phyloP scores from a whole-genome alignment of 192 early-diverging fungal species.

The Kappamyces sp. region DNA sequence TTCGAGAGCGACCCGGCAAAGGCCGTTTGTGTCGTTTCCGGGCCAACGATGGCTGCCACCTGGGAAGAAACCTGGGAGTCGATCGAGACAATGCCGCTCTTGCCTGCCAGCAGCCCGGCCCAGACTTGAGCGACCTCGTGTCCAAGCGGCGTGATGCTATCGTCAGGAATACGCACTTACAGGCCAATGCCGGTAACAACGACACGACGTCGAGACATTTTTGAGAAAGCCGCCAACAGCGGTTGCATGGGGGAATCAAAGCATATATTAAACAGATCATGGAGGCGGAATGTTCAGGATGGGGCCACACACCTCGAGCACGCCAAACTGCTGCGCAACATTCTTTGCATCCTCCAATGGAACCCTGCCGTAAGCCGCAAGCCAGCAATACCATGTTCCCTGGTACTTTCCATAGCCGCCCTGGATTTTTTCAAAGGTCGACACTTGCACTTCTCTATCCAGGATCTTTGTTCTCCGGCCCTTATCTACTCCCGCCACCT shows the following conservation, averaged over 20 bases:
- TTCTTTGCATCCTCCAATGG: slow-evolving; percentile 31
- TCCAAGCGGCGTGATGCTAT: slow-evolving; percentile 75
- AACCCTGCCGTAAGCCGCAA: slow-evolving; percentile 31
- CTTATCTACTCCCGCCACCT: slow-evolving; percentile 48
- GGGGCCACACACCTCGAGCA: slow-evolving; percentile 17
- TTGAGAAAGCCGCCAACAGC: not conserved
- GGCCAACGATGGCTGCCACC: slow-evolving; percentile 66
- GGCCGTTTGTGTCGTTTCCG: slow-evolving; percentile 11
- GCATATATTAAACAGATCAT: slow-evolving; percentile 7
- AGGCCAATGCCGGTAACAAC: slow-evolving; percentile 93
- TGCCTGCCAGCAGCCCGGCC: slow-evolving; percentile 61
- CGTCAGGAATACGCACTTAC: no score
- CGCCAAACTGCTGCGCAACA: slow-evolving; percentile 33
- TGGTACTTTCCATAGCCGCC: slow-evolving; percentile 53
- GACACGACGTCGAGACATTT: slow-evolving; percentile 47
- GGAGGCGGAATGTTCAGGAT: slow-evolving; percentile 22
- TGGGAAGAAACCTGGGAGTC: slow-evolving; percentile 61
- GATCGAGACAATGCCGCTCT: slow-evolving; percentile 75
- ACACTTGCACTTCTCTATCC: slow-evolving; percentile 33
- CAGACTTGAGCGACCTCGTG: slow-evolving; percentile 65
- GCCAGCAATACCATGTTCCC: slow-evolving; percentile 42
- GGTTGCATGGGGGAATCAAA: slow-evolving; percentile 17
- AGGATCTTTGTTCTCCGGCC: slow-evolving; percentile 44
- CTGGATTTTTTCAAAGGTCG: slow-evolving; percentile 45
- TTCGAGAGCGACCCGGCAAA: not conserved